A percentile compares a stretch with the other conserved stretches of the same genome.
Evolutionary conservation across 352 stramenopile species (phyloP).

Genomic region (Sclerospora graminicola): DNA sequence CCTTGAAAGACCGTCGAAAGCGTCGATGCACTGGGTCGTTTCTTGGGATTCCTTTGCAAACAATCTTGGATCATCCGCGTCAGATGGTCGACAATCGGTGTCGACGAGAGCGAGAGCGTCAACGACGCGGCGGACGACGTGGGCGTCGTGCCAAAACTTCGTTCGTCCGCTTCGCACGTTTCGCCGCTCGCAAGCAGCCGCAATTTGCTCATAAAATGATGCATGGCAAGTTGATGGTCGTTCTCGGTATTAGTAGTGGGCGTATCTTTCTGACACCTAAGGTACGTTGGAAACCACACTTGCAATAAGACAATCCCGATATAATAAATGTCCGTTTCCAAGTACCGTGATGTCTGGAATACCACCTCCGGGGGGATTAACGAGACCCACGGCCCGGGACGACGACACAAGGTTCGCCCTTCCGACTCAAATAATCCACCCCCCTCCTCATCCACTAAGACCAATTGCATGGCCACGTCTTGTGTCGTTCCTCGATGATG

Average conservation of each 20-base stretch:
- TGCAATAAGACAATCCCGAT: conserved; percentile 45
- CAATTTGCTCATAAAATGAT: conserved; percentile 49
- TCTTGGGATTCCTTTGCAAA: conserved; percentile 44
- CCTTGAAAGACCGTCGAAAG: too few relatives aligned
- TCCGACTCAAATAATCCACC: too few relatives aligned
- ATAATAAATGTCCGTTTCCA: conserved; percentile 46
- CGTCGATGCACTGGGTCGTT: too few relatives aligned
- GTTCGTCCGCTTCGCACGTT: conserved; percentile 25
- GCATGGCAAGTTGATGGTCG: too few relatives aligned
- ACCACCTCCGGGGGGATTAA: conserved; percentile 40
- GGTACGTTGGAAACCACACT: conserved; percentile 40
- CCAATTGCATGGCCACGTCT: too few relatives aligned
- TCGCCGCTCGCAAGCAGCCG: conserved; percentile 23
- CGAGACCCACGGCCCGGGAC: too few relatives aligned
- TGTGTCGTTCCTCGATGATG: too few relatives aligned
- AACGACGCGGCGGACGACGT: conserved; percentile 27
- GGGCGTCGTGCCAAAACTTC: conserved; percentile 33
- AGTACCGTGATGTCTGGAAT: conserved; percentile 21
- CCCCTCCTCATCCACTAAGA: too few relatives aligned
- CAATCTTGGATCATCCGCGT: conserved; percentile 41
- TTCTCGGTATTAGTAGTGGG: too few relatives aligned
- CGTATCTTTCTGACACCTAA: conserved; percentile 29
- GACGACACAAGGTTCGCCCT: too few relatives aligned
- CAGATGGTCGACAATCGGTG: conserved; percentile 33
- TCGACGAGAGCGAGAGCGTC: conserved; percentile 21